Evolutionary conservation across 1,139 yeast genomes (phyloP).

Genomic region (Pichia sp.): DNA sequence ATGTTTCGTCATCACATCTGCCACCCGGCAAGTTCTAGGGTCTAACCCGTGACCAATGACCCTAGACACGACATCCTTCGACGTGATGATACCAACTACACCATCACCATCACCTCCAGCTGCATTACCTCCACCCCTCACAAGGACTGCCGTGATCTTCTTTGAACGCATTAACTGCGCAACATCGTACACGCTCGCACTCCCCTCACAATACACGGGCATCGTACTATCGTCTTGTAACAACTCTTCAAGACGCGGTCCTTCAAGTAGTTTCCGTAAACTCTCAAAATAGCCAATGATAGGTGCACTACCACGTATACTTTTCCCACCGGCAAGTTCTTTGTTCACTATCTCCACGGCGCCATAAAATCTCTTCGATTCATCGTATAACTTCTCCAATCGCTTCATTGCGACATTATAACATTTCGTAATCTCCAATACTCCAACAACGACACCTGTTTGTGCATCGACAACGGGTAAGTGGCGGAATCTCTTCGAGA

Average conservation of each 20-base stretch:
- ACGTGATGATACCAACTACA: constrained; percentile 81
- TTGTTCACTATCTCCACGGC: constrained; percentile 76
- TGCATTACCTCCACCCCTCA: constrained; percentile 50
- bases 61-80: constrained; percentile 81
- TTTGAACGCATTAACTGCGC: constrained; percentile 71
- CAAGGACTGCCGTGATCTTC: constrained; percentile 78
- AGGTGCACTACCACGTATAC: constrained; percentile 54
- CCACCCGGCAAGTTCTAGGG: constrained; percentile 71
- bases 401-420: constrained; percentile 90
- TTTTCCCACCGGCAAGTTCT: constrained; percentile 46
- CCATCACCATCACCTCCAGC: constrained; percentile 43
- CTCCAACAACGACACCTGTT: constrained; percentile 60
- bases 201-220: constrained; percentile 67
- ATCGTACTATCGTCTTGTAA: constrained; percentile 38
- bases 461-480: constrained; percentile 80
- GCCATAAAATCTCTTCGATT: constrained; percentile 69
- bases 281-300: constrained; percentile 64
- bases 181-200: constrained; percentile 71
- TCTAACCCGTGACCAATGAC: constrained; percentile 86
- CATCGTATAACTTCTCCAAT: constrained; percentile 71
- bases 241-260: constrained; percentile 68
- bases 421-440: constrained; percentile 79
- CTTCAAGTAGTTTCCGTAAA: constrained; percentile 62
- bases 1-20: constrained; percentile 61
- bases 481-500: constrained; percentile 73